A percentile compares a stretch with the other conserved stretches of the same genome.
Conservation (phyloP, 768 basidiomycete genomes). For the Cystofilobasidium ferigula region DNA sequence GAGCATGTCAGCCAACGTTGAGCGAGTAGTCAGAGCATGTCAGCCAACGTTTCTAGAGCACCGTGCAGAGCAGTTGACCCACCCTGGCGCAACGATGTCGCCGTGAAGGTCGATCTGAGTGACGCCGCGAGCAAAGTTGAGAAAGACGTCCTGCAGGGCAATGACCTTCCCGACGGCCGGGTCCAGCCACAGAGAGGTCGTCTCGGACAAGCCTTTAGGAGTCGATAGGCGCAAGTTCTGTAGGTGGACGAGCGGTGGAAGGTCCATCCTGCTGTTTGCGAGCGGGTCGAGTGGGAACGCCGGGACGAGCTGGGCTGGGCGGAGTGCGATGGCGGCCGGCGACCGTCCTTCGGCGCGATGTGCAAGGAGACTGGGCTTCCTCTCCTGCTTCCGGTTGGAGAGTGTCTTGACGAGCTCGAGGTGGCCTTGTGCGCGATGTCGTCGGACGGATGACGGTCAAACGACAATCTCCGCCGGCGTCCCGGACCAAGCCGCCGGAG, state of each 20-base stretch:
- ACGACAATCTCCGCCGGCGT: too few species aligned
- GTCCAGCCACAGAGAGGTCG: constrained; percentile 14
- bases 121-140: background rate
- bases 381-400: too few species aligned
- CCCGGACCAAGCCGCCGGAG: too few species aligned
- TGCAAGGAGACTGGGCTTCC: too few species aligned
- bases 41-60: background rate
- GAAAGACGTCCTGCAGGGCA: constrained; percentile 7
- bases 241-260: background rate
- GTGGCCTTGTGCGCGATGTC: too few species aligned
- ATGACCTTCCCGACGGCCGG: background rate
- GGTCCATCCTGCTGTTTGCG: too few species aligned
- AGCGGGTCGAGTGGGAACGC: too few species aligned
- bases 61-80: background rate
- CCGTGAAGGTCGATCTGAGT: constrained; percentile 2
- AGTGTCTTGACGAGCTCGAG: too few species aligned
- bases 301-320: too few species aligned
- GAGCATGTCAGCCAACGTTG: background rate
- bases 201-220: background rate
- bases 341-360: too few species aligned
- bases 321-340: too few species aligned
- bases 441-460: too few species aligned
- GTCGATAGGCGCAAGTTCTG: constrained; percentile 5
- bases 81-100: constrained; percentile 20
- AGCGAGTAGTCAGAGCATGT: background rate